Evolutionary conservation across 176 grass and related monocot species (phyloP).

Genomic region (Rhynchospora pubera): DNA sequence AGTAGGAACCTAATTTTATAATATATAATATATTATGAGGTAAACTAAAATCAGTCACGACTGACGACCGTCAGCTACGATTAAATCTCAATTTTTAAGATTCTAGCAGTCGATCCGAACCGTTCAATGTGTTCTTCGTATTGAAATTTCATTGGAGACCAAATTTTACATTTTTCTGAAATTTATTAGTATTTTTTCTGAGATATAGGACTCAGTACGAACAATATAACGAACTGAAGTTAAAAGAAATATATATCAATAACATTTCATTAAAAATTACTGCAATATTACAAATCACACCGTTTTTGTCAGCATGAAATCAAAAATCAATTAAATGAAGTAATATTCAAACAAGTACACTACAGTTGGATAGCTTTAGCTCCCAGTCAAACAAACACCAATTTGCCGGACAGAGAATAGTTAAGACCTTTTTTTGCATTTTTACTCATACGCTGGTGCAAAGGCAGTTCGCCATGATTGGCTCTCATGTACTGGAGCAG

Average conservation of each 20-base stretch:
- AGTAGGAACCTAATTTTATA: no score
- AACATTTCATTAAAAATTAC: neutral
- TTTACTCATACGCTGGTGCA: conserved; percentile 48
- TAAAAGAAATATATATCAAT: neutral
- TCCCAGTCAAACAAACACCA: conserved; percentile 32
- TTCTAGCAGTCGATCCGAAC: no score
- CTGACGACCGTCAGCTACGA: no score
- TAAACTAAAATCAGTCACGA: no score
- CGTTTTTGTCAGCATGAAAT: neutral
- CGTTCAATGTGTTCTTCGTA: no score
- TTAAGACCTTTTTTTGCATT: neutral
- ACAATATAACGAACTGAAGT: neutral
- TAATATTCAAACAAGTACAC: neutral
- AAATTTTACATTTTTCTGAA: no score
- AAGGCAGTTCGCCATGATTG: conserved; percentile 85
- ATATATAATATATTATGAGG: no score
- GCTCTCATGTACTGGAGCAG: conserved; percentile 38
- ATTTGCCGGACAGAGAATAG: conserved; percentile 5
- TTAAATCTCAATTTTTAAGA: no score
- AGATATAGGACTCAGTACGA: no score
- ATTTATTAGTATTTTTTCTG: no score
- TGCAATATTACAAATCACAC: neutral
- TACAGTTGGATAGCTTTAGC: neutral
- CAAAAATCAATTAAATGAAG: neutral
- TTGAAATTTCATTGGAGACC: no score